phyloP scores from a whole-genome alignment of 148 eudicot species.

The Rhododendron vialii region DNA sequence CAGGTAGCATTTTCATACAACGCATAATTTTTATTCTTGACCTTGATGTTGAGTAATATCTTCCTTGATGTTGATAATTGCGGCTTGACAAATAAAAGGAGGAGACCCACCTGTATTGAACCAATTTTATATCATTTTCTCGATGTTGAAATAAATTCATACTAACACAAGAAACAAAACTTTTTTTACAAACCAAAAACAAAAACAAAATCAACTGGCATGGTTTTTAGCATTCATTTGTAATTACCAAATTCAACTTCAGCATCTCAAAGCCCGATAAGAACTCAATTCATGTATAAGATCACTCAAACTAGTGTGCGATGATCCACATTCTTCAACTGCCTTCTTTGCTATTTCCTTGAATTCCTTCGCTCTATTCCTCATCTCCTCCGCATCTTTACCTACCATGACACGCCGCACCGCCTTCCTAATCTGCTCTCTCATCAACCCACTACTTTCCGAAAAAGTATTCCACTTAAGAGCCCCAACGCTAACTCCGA shows the following conservation, averaged over 20 bases:
- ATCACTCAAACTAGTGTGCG: conserved; percentile 16
- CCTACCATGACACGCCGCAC: conserved; percentile 24
- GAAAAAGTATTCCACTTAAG: not conserved
- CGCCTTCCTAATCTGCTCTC: conserved; percentile 20
- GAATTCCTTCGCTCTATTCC: conserved; percentile 19
- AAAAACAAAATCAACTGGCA: not conserved
- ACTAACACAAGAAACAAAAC: too few species aligned
- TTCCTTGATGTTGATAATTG: too few species aligned
- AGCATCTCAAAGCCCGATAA: not conserved
- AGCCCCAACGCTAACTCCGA: conserved; percentile 35
- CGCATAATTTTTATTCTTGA: too few species aligned
- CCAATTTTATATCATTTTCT: too few species aligned
- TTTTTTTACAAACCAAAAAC: not conserved
- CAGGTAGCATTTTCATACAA: too few species aligned
- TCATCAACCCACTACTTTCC: conserved; percentile 11
- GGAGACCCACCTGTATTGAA: too few species aligned
- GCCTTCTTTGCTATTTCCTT: conserved; percentile 37
- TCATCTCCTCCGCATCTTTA: conserved; percentile 35
- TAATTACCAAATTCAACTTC: not conserved
- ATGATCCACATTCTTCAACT: conserved; percentile 41
- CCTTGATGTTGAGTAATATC: too few species aligned
- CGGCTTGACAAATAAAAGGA: too few species aligned
- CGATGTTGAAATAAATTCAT: too few species aligned
- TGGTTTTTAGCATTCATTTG: not conserved
- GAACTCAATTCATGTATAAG: conserved; percentile 21